These are phyloP conservation scores for Massarina eburnea DNA, from an alignment of 2,329 filamentous ascomycete genomes.

Conservation along the genomic window DNA sequence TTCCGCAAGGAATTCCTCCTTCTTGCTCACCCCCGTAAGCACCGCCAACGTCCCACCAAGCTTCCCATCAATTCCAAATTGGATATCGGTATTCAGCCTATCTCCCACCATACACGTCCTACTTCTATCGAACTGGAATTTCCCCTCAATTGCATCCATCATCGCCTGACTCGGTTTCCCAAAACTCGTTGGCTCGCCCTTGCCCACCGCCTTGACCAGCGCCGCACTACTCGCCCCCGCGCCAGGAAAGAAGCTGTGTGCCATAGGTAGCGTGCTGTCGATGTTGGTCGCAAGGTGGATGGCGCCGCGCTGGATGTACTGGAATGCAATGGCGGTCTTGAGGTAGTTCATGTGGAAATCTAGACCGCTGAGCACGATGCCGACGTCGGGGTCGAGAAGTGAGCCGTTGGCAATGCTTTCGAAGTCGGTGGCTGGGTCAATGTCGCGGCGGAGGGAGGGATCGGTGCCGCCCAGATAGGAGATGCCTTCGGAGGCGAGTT, in stretches of 20 bases:
- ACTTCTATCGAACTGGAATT: constrained; percentile 82
- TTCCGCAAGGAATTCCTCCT: constrained; percentile 76
- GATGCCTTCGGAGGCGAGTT: constrained; percentile 78
- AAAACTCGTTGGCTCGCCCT: constrained; percentile 69
- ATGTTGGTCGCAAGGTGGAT: constrained; percentile 90
- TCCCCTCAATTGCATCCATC: constrained; percentile 98
- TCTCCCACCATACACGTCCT: constrained; percentile 96
- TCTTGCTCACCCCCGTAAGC: constrained; percentile 83
- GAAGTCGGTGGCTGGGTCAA: constrained; percentile 75
- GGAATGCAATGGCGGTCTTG: constrained; percentile 80
- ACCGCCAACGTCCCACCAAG: constrained; percentile 91
- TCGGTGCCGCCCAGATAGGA: constrained; percentile 87
- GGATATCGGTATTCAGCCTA: constrained; percentile 90
- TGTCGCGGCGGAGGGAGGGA: constrained; percentile 72
- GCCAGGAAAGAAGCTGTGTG: constrained; percentile 83
- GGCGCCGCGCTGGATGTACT: constrained; percentile 82
- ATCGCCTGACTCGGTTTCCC: constrained; percentile 98
- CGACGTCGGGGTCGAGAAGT: constrained; percentile 84
- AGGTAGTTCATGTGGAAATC: constrained; percentile 97
- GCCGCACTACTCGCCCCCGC: constrained; percentile 82
- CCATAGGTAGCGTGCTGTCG: constrained; percentile 84
- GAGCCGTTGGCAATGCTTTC: constrained; percentile 69
- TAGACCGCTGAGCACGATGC: constrained; percentile 82
- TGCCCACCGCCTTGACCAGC: constrained; percentile 63
- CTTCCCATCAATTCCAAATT: constrained; percentile 88